phyloP scores from a whole-genome alignment of 2,329 filamentous ascomycete species.

The Daldinia eschscholtzii region DNA sequence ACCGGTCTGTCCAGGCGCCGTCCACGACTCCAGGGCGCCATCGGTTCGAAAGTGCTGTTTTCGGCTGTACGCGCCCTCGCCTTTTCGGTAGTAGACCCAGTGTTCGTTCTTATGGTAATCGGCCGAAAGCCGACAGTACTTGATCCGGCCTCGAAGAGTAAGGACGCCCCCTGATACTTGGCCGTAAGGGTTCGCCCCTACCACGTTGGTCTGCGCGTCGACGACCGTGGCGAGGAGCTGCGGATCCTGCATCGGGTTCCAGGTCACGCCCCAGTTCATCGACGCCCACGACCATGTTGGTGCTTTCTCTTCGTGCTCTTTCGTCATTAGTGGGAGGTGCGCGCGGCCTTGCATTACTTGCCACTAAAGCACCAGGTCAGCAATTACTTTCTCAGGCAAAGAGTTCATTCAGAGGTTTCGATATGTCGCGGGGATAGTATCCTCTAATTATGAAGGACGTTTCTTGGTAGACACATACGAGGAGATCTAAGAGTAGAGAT shows the following conservation, averaged over 20 bases:
- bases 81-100: slow-evolving; percentile 28
- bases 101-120: slow-evolving; percentile 35
- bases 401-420: not conserved
- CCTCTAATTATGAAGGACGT: no score
- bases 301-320: slow-evolving; percentile 29
- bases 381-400: no score
- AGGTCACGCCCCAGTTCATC: slow-evolving; percentile 32
- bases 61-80: slow-evolving; percentile 21
- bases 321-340: slow-evolving; percentile 29
- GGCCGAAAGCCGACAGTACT: slow-evolving; percentile 27
- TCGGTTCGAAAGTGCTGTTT: slow-evolving; percentile 37
- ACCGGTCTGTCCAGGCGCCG: slow-evolving; percentile 8
- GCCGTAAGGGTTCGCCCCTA: slow-evolving; percentile 36
- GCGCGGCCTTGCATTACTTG: slow-evolving; percentile 38
- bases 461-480: no score
- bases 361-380: slow-evolving; percentile 8
- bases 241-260: slow-evolving; percentile 20
- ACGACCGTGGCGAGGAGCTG: slow-evolving; percentile 19
- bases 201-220: slow-evolving; percentile 21
- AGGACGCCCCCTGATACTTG: slow-evolving; percentile 32
- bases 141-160: slow-evolving; percentile 34
- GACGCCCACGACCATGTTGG: slow-evolving; percentile 37
- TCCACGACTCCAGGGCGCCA: slow-evolving; percentile 28
- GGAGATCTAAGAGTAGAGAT: slow-evolving; percentile 33
- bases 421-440: no score